Evolutionary conservation across 2,329 filamentous ascomycete species (phyloP), one percentile per base, ranked within the genome.

Genomic region (Shiraia sp.): DNA sequence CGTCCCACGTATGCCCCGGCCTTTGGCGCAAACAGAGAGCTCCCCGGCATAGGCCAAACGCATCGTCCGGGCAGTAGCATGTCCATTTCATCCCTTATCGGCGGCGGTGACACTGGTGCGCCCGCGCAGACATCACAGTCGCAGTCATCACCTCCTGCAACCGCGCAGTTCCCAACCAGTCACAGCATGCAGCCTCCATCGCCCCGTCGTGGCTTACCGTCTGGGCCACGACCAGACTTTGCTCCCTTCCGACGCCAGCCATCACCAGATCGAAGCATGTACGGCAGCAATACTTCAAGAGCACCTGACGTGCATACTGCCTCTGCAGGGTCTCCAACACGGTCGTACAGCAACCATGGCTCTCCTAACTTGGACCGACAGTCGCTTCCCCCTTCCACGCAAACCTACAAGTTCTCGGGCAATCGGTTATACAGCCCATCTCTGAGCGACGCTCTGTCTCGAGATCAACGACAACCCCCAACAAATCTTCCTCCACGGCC

Each of bases 1-100:
- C 72, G 76, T 34, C 67, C 75, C 22, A 70, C 76, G 4, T 72
- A 72, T 32, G 24, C 54, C 12, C 43, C 50, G 26, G 52, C 44
- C 28, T 79, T 78, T 51, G 66, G 71, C 36, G 70, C 66, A 17
- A 71, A 73, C 45, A 79, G 82, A 60, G 82, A 86, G 51, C 72
- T 80, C 33, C 75, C 80, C 34, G 70, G 73, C 13, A 60, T 79
- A 30, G 72, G 71, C 15, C 72, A 78, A 15, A 67, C 73, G 42
- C 74, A 79, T 63, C 76, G 83, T 45, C 78, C 79, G 10, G 79
- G 78, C 37, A 80, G 80, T 59, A 83, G 81, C 69, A 87, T 88
- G 84, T 86, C 85, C 32, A 87, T 88, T 66, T 86, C 83, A n/a
- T 84, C 84, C 31, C 80, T 88, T 69, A 78, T 88, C 45, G 85